Conservation (phyloP, 345 rosid genomes). For the Heritiera fomes region DNA sequence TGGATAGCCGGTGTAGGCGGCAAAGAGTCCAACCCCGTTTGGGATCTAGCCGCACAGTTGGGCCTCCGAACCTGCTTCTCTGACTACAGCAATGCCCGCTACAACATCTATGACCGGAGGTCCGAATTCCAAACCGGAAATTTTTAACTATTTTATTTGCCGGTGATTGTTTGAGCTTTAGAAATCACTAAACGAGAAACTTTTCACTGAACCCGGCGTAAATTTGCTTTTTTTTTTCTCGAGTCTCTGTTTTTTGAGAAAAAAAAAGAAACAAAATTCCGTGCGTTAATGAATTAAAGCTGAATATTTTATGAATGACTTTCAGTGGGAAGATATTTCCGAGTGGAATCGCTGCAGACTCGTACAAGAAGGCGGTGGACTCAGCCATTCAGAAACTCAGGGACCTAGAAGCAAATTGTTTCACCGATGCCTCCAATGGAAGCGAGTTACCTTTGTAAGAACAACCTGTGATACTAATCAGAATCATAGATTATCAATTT, state of each 20-base stretch:
- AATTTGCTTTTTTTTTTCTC: not conserved
- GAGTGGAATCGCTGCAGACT: slow-evolving; percentile 77
- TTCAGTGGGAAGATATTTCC: slow-evolving; percentile 87
- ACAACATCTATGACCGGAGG: slow-evolving; percentile 93
- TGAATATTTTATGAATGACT: not conserved
- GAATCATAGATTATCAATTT: not conserved
- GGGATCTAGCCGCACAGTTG: slow-evolving; percentile 67
- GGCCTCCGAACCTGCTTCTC: slow-evolving; percentile 89
- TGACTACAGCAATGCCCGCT: slow-evolving; percentile 96
- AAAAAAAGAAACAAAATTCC: not conserved
- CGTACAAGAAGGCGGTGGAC: slow-evolving; percentile 87
- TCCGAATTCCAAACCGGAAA: slow-evolving; percentile 4
- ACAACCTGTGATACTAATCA: not conserved
- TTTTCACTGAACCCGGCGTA: not conserved
- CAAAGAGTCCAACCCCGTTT: slow-evolving; percentile 73
- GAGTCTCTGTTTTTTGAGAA: not conserved
- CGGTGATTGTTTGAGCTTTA: not conserved
- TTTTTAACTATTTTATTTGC: not conserved
- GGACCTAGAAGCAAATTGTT: slow-evolving; percentile 46
- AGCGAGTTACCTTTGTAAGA: slow-evolving; percentile 55
- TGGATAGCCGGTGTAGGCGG: slow-evolving; percentile 99
- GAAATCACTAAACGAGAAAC: not conserved
- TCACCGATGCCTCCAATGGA: slow-evolving; percentile 32
- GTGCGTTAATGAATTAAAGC: not conserved
- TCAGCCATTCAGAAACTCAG: slow-evolving; percentile 64